A percentile compares a stretch with the other conserved stretches of the same genome.
Evolutionary conservation across 345 rosid species (phyloP).

Genomic region (Salix brachista): DNA sequence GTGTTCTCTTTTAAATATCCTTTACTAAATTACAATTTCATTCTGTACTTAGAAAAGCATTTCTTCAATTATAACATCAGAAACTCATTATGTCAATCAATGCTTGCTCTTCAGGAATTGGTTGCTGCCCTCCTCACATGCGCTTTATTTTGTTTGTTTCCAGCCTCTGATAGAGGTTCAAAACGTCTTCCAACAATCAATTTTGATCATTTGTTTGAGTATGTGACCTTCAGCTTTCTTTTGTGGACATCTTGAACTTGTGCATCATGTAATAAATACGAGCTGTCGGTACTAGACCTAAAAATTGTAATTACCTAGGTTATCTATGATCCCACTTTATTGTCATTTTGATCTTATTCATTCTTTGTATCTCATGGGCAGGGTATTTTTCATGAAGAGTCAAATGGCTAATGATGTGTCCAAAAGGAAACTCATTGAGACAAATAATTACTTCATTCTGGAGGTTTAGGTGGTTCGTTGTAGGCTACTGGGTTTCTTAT

Average conservation of each 20-base stretch:
- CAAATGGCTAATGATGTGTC: neutral
- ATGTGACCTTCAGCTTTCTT: slow-evolving; percentile 43
- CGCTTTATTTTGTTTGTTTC: slow-evolving; percentile 84
- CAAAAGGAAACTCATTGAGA: neutral
- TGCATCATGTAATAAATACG: neutral
- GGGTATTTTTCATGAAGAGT: neutral
- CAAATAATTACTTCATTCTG: neutral
- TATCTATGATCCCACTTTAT: neutral
- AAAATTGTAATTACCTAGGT: neutral
- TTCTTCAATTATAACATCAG: neutral
- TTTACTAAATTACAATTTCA: neutral
- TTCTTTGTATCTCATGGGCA: neutral
- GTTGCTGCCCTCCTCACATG: slow-evolving; percentile 79
- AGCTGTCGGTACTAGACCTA: neutral
- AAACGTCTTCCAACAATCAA: slow-evolving; percentile 70
- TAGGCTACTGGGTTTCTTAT: neutral
- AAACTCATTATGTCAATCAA: slow-evolving; percentile 2
- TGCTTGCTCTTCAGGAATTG: slow-evolving; percentile 61
- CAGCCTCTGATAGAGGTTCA: slow-evolving; percentile 49
- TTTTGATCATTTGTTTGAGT: slow-evolving; percentile 79
- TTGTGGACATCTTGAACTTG: slow-evolving; percentile 12
- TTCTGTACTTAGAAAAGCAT: neutral
- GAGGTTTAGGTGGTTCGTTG: neutral
- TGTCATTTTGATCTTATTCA: neutral
- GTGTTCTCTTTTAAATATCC: neutral